Base-by-base conservation (phyloP, 2,329 filamentous ascomycete species). In the Magnaporthiopsis incrustans region DNA sequence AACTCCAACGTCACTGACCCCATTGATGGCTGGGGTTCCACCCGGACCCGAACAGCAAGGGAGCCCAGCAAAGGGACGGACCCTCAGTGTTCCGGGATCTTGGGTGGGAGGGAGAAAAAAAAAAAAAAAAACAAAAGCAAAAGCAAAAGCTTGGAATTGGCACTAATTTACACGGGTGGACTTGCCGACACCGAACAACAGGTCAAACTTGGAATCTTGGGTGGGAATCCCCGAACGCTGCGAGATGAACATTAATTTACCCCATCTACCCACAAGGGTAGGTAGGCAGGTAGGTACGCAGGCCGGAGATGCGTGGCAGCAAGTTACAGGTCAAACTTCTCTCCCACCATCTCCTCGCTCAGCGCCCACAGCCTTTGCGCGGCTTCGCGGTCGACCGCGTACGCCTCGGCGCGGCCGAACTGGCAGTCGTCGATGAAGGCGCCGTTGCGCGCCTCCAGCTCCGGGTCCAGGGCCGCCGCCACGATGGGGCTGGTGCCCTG, bases 301-400 rank as follows among this genome's bases (percentile, higher is more conserved):
- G 26, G 12, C 4, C 8, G 11, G 12, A 35, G 33, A 35, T 35
- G 12, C 10, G 33, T 35, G 12, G 10, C 33, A 11, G 33, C 12
- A 12, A 2, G 12, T 33, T 61, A 65, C 50, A 15, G 50, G 62
- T 57, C 53, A 65, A 78, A 77, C 59, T 73, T 69, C 61, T 78
- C 70, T 2, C 72, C 74, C 12, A 79, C 77, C 59, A 80, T 67
- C 67, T 76, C 68, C 72, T 79, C 76, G n/a, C 75, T 79, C 58
- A 79, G 35, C 53, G 71, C 71, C 79, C 78, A 81, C 59, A 80
- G 69, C 68, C 69, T 77, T 63, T 76, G 74, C 1, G 78, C 77
- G 61, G 68, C 68, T 33, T 66, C 66, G 64, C 56, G 68, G 64
- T 66, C 59, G 15, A 60, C 33, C 26, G 32, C 33, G 33, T 38